phyloP scores from a whole-genome alignment of 371 early-diverging fungal genomes.

The Batkoa obscura region DNA sequence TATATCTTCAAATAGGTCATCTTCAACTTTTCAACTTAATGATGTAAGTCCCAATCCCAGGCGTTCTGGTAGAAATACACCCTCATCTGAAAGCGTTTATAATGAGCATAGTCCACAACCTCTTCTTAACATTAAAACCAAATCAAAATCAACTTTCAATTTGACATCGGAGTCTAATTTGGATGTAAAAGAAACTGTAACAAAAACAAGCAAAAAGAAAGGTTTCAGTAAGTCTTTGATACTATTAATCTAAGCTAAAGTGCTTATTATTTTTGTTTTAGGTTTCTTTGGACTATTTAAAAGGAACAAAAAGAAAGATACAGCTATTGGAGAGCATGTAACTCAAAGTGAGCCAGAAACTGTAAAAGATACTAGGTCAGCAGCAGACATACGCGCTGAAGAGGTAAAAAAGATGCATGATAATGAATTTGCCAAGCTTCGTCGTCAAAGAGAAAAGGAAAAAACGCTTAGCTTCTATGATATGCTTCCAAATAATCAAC shows the following conservation, averaged over 20 bases:
- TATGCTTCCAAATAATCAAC: background rate
- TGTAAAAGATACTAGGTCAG: background rate
- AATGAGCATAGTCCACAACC: background rate
- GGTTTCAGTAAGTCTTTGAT: constrained; percentile 6
- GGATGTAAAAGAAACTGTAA: background rate
- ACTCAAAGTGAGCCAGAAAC: background rate
- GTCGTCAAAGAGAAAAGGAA: constrained; percentile 4
- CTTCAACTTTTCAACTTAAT: background rate
- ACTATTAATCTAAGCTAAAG: background rate
- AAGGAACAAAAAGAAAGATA: constrained; percentile 2
- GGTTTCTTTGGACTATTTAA: constrained; percentile 1
- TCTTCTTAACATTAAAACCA: background rate
- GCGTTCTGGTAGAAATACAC: background rate
- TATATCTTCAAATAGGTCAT: background rate
- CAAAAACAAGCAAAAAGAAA: background rate
- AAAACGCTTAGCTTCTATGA: constrained; percentile 1
- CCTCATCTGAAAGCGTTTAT: background rate
- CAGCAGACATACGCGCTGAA: constrained; percentile 5
- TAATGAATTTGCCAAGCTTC: constrained; percentile 4
- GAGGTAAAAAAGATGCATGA: background rate
- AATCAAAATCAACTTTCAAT: background rate
- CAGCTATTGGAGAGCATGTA: no score
- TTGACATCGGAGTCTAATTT: background rate
- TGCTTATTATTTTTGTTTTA: background rate
- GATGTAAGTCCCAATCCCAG: background rate